Conservation (phyloP, 306 rosid species). For the Citrullus mucosospermus region DNA sequence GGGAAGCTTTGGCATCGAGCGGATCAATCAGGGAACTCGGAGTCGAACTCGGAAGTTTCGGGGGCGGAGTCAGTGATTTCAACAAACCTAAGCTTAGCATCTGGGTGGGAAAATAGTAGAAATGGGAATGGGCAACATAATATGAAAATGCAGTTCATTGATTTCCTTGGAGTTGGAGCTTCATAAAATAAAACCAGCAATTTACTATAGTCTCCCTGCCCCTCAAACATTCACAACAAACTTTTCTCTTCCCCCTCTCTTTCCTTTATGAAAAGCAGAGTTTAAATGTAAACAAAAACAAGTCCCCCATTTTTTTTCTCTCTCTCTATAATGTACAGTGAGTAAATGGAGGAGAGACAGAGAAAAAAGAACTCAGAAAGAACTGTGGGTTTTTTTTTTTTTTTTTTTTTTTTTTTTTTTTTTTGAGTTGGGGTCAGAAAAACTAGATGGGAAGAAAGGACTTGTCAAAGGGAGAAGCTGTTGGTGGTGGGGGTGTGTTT, state of each 20-base stretch:
- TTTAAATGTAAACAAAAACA: not conserved
- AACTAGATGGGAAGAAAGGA: not conserved
- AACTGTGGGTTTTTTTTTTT: not conserved
- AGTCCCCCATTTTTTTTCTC: not conserved
- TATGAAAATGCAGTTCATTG: conserved; percentile 46
- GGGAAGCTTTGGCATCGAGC: not conserved
- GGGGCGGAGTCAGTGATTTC: conserved; percentile 60
- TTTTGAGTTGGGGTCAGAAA: not conserved
- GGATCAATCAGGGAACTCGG: conserved; percentile 41
- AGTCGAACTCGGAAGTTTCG: conserved; percentile 61
- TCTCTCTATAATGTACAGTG: not conserved
- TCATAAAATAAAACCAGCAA: not conserved
- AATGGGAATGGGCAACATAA: conserved; percentile 5
- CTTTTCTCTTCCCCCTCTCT: not conserved
- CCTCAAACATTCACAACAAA: not conserved
- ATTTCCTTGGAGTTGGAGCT: conserved; percentile 90
- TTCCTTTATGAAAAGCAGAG: conserved; percentile 1
- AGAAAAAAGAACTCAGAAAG: not conserved
- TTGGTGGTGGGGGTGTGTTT: not conserved
- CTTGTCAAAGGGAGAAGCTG: not conserved
- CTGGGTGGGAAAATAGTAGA: conserved; percentile 16
- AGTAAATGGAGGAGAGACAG: not conserved
- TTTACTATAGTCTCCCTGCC: not conserved
- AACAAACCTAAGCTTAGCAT: conserved; percentile 24
- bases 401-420: not conserved